Conservation (phyloP, 495 filamentous ascomycete genomes). For the Annulohypoxylon nitens region DNA sequence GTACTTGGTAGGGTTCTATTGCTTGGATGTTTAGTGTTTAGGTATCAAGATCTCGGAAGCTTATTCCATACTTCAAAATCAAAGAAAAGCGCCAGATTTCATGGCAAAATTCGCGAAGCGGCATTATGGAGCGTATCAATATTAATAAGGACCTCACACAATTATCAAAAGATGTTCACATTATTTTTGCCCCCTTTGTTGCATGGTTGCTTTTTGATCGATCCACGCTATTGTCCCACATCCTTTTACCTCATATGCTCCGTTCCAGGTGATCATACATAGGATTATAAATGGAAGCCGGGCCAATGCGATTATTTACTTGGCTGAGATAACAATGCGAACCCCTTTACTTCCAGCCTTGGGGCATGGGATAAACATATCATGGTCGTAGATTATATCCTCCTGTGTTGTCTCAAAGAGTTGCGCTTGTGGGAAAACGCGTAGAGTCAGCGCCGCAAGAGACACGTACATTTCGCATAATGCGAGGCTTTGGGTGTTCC, state of each 20-base stretch:
- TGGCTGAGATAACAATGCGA: constrained; percentile 23
- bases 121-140: background rate
- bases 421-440: constrained; percentile 46
- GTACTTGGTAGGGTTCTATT: background rate
- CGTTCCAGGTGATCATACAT: background rate
- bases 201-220: background rate
- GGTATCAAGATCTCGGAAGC: too few relatives aligned
- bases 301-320: background rate
- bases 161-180: background rate
- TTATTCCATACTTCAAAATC: too few relatives aligned
- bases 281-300: background rate
- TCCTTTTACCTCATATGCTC: background rate
- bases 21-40: background rate
- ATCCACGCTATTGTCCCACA: background rate
- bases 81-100: too few relatives aligned
- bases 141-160: background rate
- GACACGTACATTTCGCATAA: constrained; percentile 53
- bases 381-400: constrained; percentile 55
- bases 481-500: constrained; percentile 45
- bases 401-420: constrained; percentile 56
- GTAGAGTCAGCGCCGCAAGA: constrained; percentile 50
- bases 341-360: constrained; percentile 55
- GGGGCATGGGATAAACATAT: constrained; percentile 56
- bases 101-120: too few relatives aligned
- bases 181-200: background rate